These are phyloP conservation scores for Exophiala sideris DNA, from an alignment of 2,329 filamentous ascomycete species.

Conservation along the genomic window DNA sequence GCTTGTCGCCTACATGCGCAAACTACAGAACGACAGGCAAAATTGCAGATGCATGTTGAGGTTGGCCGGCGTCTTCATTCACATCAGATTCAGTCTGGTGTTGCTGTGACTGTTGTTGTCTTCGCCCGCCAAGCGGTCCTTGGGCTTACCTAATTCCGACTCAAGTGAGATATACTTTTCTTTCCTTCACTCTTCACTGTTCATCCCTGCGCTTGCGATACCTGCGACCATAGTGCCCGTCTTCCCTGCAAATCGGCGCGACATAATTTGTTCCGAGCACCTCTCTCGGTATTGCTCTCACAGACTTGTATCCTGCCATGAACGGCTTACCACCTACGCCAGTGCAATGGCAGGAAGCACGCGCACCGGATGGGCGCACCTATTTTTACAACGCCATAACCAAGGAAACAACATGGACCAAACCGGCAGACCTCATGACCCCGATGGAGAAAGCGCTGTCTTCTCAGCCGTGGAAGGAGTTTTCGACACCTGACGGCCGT, in stretches of 20 bases:
- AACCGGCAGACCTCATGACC: constrained; percentile 85
- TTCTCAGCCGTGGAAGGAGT: constrained; percentile 88
- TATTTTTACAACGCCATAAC: constrained; percentile 91
- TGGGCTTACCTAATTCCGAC: too few relatives aligned
- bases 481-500: constrained; percentile 77
- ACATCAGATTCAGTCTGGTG: too few relatives aligned
- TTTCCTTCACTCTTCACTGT: too few relatives aligned
- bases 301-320: constrained; percentile 43
- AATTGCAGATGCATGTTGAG: too few relatives aligned
- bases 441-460: constrained; percentile 75
- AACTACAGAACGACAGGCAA: too few relatives aligned
- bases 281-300: not conserved
- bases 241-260: not conserved
- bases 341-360: constrained; percentile 74
- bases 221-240: too few relatives aligned
- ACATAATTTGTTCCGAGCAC: not conserved
- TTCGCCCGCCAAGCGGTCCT: too few relatives aligned
- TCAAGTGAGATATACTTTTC: too few relatives aligned
- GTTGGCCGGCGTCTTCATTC: too few relatives aligned
- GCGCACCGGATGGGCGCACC: constrained; percentile 72
- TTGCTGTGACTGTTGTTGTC: too few relatives aligned
- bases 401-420: constrained; percentile 89
- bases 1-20: too few relatives aligned
- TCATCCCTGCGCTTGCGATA: too few relatives aligned
- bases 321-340: constrained; percentile 55